Percentiles rank a stretch among this genome's conserved stretches.
These are phyloP conservation scores for Neckera pumila DNA, from an alignment of 225 moss, liverwort and hornwort genomes.

Conservation along the genomic window DNA sequence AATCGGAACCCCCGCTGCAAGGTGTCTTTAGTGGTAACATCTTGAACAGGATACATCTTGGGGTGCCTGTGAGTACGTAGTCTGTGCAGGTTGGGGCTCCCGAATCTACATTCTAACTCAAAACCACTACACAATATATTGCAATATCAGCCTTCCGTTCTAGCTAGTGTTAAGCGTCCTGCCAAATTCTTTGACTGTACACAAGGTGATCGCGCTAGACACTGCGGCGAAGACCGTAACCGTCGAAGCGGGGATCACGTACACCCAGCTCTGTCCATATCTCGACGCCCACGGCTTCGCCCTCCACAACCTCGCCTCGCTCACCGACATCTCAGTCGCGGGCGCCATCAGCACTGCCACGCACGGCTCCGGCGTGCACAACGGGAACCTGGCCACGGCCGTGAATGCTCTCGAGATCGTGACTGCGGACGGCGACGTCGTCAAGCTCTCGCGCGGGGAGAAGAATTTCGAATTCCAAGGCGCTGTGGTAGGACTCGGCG, in stretches of 20 bases:
- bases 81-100: neutral
- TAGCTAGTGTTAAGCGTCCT: neutral
- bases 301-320: conserved; percentile 27
- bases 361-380: conserved; percentile 26
- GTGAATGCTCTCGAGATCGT: conserved; percentile 21
- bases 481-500: conserved; percentile 23
- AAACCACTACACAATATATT: neutral
- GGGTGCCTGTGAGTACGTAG: neutral
- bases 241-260: conserved; percentile 27
- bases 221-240: neutral
- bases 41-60: neutral
- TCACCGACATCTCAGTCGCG: conserved; percentile 12
- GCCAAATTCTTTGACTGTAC: neutral
- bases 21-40: neutral
- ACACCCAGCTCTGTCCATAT: conserved; percentile 22
- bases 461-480: neutral
- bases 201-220: neutral
- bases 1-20: neutral
- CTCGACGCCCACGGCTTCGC: conserved; percentile 19
- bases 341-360: conserved; percentile 41
- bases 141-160: neutral
- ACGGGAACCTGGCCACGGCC: conserved; percentile 22
- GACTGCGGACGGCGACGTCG: neutral
- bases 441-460: neutral
- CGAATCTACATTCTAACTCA: neutral